phyloP scores from a whole-genome alignment of 2,329 filamentous ascomycete species.

The Ascochyta clinopodiicola region DNA sequence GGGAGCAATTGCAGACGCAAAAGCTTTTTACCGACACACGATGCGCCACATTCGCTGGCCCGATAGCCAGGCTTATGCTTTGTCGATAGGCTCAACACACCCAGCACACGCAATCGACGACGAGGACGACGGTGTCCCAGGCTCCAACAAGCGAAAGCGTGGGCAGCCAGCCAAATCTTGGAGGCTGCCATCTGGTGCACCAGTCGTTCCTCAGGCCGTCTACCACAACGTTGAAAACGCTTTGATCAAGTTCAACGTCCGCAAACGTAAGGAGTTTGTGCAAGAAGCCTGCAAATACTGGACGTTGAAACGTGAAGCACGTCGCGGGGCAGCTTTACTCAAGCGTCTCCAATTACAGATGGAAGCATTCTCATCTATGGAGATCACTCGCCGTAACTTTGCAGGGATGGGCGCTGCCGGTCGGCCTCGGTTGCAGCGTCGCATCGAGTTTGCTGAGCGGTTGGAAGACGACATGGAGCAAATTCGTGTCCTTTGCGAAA shows the following conservation, averaged over 20 bases:
- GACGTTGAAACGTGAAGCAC: slow-evolving; percentile 94
- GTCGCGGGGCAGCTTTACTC: slow-evolving; percentile 86
- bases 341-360: slow-evolving; percentile 94
- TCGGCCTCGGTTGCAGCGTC: slow-evolving; percentile 74
- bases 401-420: slow-evolving; percentile 91
- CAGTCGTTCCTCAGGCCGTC: slow-evolving; percentile 88
- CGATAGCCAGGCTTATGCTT: slow-evolving; percentile 82
- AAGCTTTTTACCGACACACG: slow-evolving; percentile 85
- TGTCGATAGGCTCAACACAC: slow-evolving; percentile 78
- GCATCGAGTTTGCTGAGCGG: slow-evolving; percentile 85
- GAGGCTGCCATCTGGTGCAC: slow-evolving; percentile 93
- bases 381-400: slow-evolving; percentile 93
- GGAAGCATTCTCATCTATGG: slow-evolving; percentile 97
- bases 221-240: slow-evolving; percentile 86
- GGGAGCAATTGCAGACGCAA: slow-evolving; percentile 79
- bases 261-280: slow-evolving; percentile 89
- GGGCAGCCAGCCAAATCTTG: slow-evolving; percentile 70
- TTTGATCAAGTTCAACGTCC: slow-evolving; percentile 79
- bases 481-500: slow-evolving; percentile 72
- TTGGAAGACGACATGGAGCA: slow-evolving; percentile 79
- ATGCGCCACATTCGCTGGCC: slow-evolving; percentile 94
- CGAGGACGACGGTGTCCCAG: slow-evolving; percentile 55
- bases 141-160: slow-evolving; percentile 66
- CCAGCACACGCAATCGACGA: slow-evolving; percentile 60
- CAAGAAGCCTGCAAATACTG: slow-evolving; percentile 96